Evolutionary conservation across 2,329 filamentous ascomycete genomes (phyloP).

Genomic region (Verticillium alfalfae): DNA sequence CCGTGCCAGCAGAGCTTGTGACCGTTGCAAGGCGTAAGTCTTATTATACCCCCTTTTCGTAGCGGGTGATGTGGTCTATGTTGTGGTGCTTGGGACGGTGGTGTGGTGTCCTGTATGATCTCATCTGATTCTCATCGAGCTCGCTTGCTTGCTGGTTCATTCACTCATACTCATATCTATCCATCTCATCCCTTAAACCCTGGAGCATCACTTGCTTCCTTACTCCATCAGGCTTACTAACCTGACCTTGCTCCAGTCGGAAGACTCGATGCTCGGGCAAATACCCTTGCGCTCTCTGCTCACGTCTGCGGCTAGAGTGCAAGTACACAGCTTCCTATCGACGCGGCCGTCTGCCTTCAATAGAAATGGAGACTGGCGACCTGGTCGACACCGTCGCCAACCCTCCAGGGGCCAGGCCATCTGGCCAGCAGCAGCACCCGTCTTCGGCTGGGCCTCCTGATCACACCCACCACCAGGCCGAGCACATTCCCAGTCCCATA

Average conservation of each 20-base stretch:
- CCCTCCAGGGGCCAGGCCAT: background rate
- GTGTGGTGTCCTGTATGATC: background rate
- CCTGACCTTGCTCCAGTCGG: constrained; percentile 7
- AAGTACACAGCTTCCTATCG: constrained; percentile 16
- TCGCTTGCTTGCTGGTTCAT: background rate
- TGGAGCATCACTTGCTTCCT: background rate
- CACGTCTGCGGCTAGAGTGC: constrained; percentile 14
- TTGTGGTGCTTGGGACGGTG: background rate
- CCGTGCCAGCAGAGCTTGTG: constrained; percentile 12
- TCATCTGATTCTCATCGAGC: background rate
- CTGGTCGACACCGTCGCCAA: background rate
- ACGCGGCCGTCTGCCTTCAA: constrained; percentile 15
- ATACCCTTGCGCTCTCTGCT: constrained; percentile 15
- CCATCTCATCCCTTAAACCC: background rate
- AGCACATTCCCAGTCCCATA: background rate
- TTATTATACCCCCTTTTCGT: background rate
- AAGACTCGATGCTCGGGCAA: constrained; percentile 18
- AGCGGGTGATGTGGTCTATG: no score
- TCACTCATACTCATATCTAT: background rate
- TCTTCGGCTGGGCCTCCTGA: background rate
- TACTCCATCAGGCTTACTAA: background rate
- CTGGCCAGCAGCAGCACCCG: background rate
- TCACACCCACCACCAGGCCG: background rate
- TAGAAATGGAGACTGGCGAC: constrained; percentile 11
- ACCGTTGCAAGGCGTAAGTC: constrained; percentile 17